Conservation (phyloP, 345 rosid genomes). For the Streptanthus diversifolius region DNA sequence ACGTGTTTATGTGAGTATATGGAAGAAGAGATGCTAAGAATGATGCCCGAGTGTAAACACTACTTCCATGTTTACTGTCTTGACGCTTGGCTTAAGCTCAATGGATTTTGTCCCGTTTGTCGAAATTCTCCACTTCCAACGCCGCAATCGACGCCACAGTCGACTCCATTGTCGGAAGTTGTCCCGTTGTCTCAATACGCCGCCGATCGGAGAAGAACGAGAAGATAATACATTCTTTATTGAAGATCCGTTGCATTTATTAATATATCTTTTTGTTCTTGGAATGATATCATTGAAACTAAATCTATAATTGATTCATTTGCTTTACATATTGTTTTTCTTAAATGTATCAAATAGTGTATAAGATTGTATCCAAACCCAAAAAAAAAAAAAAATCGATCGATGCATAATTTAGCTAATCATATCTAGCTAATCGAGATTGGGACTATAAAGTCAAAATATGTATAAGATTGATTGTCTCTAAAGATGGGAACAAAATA, state of each 20-base stretch:
- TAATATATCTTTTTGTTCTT: not conserved
- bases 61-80: slow-evolving; percentile 73
- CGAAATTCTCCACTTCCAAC: slow-evolving; percentile 91
- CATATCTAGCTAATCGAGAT: not conserved
- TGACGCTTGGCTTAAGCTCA: slow-evolving; percentile 94
- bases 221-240: slow-evolving; percentile 37
- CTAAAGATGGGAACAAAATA: slow-evolving; percentile 13
- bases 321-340: slow-evolving; percentile 5
- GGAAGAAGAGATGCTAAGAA: slow-evolving; percentile 84
- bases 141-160: slow-evolving; percentile 60
- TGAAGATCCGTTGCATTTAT: not conserved
- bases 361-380: not conserved
- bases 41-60: slow-evolving; percentile 98
- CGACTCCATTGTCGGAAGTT: slow-evolving; percentile 92
- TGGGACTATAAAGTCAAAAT: slow-evolving; percentile 11
- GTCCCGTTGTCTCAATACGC: slow-evolving; percentile 91
- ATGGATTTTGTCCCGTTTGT: slow-evolving; percentile 96
- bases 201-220: slow-evolving; percentile 67
- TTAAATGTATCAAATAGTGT: not conserved
- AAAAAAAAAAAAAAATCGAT: not conserved
- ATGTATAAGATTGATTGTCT: slow-evolving; percentile 20
- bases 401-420: not conserved
- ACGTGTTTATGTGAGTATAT: slow-evolving; percentile 85
- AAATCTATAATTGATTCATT: slow-evolving; percentile 14
- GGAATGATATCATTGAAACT: not conserved